These are phyloP conservation scores for Helotiales sp. DNA, from an alignment of 2,329 filamentous ascomycete genomes.

Conservation along the genomic window DNA sequence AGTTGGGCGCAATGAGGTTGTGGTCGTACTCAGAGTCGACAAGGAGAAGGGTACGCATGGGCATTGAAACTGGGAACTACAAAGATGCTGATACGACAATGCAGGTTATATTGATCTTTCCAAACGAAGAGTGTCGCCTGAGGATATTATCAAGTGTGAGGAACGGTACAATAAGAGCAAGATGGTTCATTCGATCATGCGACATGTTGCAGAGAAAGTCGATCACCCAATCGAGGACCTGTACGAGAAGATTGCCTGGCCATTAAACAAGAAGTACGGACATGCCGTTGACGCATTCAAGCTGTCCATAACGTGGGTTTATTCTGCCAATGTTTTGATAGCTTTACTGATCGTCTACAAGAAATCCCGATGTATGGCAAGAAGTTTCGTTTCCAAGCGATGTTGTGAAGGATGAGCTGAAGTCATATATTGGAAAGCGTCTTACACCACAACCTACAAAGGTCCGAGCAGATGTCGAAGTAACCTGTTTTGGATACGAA, in stretches of 20 bases:
- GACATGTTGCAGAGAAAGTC: constrained; percentile 97
- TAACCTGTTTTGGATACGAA: constrained; percentile 93
- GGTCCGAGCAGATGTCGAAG: constrained; percentile 95
- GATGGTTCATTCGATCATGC: constrained; percentile 98
- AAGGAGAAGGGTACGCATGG: constrained; percentile 83
- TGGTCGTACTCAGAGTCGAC: constrained; percentile 97
- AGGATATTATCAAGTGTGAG: constrained; percentile 98
- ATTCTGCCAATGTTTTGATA: constrained; percentile 3
- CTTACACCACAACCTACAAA: constrained; percentile 98
- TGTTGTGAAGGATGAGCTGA: constrained; percentile 82
- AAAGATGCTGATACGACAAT: constrained; percentile 7
- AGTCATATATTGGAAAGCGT: constrained; percentile 94
- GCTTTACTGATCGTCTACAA: constrained; percentile 38
- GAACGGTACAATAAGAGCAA: constrained; percentile 99
- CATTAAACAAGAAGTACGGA: constrained; percentile 95
- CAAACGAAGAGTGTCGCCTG: constrained; percentile 94
- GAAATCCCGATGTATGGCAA: constrained; percentile 94
- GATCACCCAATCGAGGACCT: constrained; percentile 90
- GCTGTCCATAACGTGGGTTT: constrained; percentile 86
- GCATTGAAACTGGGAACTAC: neutral
- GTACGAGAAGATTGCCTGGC: constrained; percentile 95
- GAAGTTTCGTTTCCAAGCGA: constrained; percentile 88
- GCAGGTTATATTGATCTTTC: constrained; percentile 94
- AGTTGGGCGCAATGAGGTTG: constrained; percentile 96
- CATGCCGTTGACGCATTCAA: constrained; percentile 98